phyloP scores from a whole-genome alignment of 306 rosid genomes.

The Cyclanthera cordifolia region DNA sequence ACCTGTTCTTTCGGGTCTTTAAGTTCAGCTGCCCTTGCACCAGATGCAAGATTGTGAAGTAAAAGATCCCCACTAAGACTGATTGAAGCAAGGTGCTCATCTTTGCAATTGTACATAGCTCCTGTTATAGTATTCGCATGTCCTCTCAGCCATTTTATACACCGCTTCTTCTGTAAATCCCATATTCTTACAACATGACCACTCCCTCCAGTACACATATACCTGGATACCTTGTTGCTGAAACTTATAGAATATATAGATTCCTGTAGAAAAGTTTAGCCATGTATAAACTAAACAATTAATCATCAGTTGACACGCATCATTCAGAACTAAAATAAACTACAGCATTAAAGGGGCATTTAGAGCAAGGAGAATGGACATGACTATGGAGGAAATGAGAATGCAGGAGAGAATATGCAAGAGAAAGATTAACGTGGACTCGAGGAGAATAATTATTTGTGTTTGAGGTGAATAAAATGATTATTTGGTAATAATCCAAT shows the following conservation, averaged over 20 bases:
- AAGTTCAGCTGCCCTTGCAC: constrained; percentile 87
- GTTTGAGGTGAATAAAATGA: no score
- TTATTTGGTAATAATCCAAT: no score
- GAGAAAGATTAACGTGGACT: no score
- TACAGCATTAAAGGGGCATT: background rate
- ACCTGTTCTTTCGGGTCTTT: constrained; percentile 95
- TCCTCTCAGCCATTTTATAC: constrained; percentile 89
- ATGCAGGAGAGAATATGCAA: no score
- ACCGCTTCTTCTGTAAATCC: constrained; percentile 93
- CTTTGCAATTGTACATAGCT: constrained; percentile 88
- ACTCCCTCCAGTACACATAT: constrained; percentile 89
- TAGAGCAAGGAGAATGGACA: no score
- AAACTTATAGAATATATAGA: constrained; percentile 73
- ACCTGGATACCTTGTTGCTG: constrained; percentile 90
- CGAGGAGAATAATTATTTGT: no score
- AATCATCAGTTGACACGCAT: background rate
- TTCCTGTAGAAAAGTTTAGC: constrained; percentile 39
- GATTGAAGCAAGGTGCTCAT: constrained; percentile 94
- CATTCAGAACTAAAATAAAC: background rate
- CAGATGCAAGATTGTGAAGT: constrained; percentile 93
- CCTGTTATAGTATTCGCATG: constrained; percentile 79
- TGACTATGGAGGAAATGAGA: no score
- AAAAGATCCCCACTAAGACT: constrained; percentile 88
- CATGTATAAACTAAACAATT: background rate
- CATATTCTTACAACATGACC: constrained; percentile 94